These are phyloP conservation scores for Chalaropsis thielavioides DNA, from an alignment of 2,329 filamentous ascomycete species.

Conservation along the genomic window DNA sequence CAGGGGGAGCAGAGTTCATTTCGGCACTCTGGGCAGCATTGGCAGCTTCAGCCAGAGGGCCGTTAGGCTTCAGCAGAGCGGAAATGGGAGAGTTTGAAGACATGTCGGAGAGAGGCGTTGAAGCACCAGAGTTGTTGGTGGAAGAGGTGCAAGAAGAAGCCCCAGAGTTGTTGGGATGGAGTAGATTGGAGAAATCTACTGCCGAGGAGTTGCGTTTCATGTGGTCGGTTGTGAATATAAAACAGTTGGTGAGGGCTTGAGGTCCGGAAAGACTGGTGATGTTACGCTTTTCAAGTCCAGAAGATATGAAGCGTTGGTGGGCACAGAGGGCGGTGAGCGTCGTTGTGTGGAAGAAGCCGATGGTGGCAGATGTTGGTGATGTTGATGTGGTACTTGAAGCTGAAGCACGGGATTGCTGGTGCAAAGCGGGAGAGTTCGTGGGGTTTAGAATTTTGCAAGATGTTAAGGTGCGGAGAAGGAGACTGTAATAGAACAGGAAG, in stretches of 20 bases:
- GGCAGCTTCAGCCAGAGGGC: constrained; percentile 35
- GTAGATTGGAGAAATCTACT: constrained; percentile 61
- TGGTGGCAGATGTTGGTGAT: not conserved
- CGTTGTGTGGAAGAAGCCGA: too few relatives aligned
- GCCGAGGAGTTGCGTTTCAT: constrained; percentile 63
- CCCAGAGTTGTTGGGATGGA: constrained; percentile 38
- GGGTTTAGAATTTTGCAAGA: not conserved
- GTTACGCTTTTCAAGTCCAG: not conserved
- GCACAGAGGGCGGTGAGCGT: not conserved
- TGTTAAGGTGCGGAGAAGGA: not conserved
- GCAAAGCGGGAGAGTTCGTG: not conserved
- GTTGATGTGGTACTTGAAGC: not conserved
- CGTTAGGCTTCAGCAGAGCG: constrained; percentile 44
- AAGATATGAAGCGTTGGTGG: not conserved
- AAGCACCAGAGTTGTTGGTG: constrained; percentile 14
- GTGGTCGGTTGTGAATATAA: constrained; percentile 31
- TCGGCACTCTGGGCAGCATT: constrained; percentile 43
- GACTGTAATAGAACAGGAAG: not conserved
- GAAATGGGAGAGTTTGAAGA: constrained; percentile 14
- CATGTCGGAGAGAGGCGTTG: constrained; percentile 16
- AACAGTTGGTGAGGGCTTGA: not conserved
- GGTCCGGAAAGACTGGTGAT: not conserved
- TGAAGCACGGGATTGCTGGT: too few relatives aligned
- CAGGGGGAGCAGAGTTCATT: not conserved
- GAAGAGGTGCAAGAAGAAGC: constrained; percentile 10